A percentile compares a stretch with the other conserved stretches of the same genome.
Evolutionary conservation across 352 stramenopile species (phyloP).

Genomic region (Pythium aristosporum): DNA sequence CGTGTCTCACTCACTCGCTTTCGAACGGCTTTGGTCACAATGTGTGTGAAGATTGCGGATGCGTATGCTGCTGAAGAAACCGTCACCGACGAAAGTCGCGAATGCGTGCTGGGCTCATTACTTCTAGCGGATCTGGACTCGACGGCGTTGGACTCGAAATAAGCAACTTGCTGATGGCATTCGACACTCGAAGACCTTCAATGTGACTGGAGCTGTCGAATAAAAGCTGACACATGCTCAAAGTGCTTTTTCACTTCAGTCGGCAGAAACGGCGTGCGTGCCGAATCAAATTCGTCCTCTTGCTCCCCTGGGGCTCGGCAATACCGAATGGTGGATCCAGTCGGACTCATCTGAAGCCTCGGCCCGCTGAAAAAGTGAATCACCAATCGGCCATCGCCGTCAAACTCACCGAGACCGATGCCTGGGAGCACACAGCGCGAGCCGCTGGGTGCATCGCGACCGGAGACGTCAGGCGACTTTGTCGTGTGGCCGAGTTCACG

Average conservation of each 20-base stretch:
- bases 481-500: constrained; percentile 13
- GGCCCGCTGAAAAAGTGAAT: constrained; percentile 52
- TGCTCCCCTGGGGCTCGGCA: constrained; percentile 3
- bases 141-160: neutral
- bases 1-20: constrained; percentile 48
- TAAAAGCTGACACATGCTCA: constrained; percentile 24
- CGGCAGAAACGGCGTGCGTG: constrained; percentile 16
- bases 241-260: constrained; percentile 27
- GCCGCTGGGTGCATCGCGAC: neutral
- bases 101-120: constrained; percentile 9
- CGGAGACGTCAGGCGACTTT: neutral
- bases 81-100: neutral
- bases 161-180: neutral
- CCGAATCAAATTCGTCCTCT: constrained; percentile 26
- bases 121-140: neutral
- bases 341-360: constrained; percentile 41
- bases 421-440: constrained; percentile 34
- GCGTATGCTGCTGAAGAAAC: constrained; percentile 4
- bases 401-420: constrained; percentile 43
- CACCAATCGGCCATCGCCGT: constrained; percentile 34
- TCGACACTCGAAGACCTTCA: neutral
- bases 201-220: constrained; percentile 21
- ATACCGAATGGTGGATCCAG: constrained; percentile 37
- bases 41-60: constrained; percentile 10
- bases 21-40: constrained; percentile 43